phyloP scores from a whole-genome alignment of 2,329 filamentous ascomycete genomes.

The Exserohilum turcica region DNA sequence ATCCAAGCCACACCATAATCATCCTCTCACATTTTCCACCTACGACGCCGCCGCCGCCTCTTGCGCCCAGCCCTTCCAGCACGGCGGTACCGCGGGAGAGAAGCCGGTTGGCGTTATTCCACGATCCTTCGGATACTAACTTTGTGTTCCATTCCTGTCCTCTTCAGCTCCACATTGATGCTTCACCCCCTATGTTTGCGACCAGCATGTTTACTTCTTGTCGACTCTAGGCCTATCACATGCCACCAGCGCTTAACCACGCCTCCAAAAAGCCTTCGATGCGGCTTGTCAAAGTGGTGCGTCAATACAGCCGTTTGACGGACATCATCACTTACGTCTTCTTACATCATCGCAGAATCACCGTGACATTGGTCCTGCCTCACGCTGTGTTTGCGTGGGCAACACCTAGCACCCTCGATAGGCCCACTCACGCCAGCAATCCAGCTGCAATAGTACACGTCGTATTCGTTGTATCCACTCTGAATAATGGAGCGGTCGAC shows the following conservation, averaged over 20 bases:
- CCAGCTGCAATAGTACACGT: constrained; percentile 2
- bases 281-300: background rate
- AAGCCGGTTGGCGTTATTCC: background rate
- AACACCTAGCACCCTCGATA: background rate
- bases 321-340: background rate
- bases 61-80: background rate
- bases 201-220: background rate
- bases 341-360: background rate
- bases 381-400: background rate
- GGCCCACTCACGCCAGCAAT: constrained; percentile 2
- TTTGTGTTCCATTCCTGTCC: background rate
- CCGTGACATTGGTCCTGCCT: background rate
- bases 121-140: background rate
- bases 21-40: background rate
- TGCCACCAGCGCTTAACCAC: background rate
- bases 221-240: background rate
- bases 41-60: background rate
- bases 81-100: background rate
- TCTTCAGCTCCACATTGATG: background rate
- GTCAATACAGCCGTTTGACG: background rate
- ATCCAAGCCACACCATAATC: constrained; percentile 1
- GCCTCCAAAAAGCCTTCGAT: background rate
- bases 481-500: background rate
- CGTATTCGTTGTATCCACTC: background rate
- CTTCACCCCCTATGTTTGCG: background rate